Percentiles rank a stretch among this genome's conserved stretches.
Conservation (phyloP, 352 stramenopile species). For the Pythium folliculosum region DNA sequence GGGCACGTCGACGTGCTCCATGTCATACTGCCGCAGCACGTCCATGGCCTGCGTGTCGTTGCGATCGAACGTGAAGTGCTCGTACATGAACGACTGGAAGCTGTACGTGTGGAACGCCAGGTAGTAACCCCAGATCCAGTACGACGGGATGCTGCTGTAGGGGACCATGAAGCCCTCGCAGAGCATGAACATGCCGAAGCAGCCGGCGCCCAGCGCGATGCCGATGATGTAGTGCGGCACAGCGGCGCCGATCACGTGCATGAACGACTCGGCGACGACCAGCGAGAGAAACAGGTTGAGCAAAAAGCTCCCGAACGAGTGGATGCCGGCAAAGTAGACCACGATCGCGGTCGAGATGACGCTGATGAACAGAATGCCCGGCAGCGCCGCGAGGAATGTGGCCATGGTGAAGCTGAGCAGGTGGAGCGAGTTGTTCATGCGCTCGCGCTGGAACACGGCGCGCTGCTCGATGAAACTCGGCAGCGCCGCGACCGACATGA, state of each 20-base stretch:
- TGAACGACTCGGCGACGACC: constrained; percentile 76
- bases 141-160: constrained; percentile 55
- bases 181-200: constrained; percentile 89
- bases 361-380: constrained; percentile 58
- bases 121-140: constrained; percentile 87
- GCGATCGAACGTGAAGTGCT: constrained; percentile 55
- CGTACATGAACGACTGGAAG: constrained; percentile 86
- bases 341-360: constrained; percentile 54
- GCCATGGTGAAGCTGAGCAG: constrained; percentile 74
- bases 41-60: constrained; percentile 23
- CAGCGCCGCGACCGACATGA: constrained; percentile 90
- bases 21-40: constrained; percentile 51
- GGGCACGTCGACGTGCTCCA: constrained; percentile 54
- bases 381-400: constrained; percentile 70
- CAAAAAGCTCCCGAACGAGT: constrained; percentile 66
- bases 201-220: constrained; percentile 73
- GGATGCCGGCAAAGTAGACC: constrained; percentile 47
- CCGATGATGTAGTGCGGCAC: constrained; percentile 88
- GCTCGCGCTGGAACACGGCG: constrained; percentile 83
- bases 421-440: constrained; percentile 79
- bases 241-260: constrained; percentile 75
- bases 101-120: constrained; percentile 87
- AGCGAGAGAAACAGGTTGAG: constrained; percentile 80
- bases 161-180: constrained; percentile 88
- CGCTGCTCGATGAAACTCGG: constrained; percentile 85